Base-by-base conservation (phyloP, 169 alveolate species). In the Eimeria zaria region DNA sequence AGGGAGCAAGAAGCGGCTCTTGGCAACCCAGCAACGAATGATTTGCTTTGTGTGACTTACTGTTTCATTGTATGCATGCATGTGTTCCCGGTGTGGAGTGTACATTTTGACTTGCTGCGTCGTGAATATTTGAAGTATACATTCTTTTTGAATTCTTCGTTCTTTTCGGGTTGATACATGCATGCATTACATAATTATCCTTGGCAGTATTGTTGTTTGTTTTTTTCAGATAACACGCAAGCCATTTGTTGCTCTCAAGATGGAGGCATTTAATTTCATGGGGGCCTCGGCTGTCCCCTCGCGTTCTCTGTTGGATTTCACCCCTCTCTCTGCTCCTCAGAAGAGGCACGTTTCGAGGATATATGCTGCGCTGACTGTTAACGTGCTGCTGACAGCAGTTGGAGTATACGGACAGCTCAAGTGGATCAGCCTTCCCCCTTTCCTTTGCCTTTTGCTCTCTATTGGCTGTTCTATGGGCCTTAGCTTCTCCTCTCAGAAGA, bases 381-480 rank as follows among this genome's bases (percentile, higher is more conserved):
- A 91, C 74, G 67, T 91, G 58, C n/a, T 91, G n/a, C 91, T 78
- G 41, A 78, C 96, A 11, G 96, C 96, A 1, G 76, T 41, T 46
- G 96, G 96, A 64, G 96, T 91, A 71, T 91, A 91, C 71, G 91
- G 39, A 36, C 96, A 91, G 62, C 96, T 55, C 62, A 51, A 22
- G 14, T 18, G 46, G 39, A 2, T 73, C 2, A 69, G 62, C 67
- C 73, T 91, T 16, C 96, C 96, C 7, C 27, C 84, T 48, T 22
- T 89, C 53, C 96, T 91, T 33, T 76, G 55, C 0, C 74, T 91
- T 1, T 20, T 73, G 33, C 84, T 91, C 24, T 84, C 85, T 51
- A 30, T 78, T 20, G 62, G 44, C 36, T 76, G 91, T 39, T 60
- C 60, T 14, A 24, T 83, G 73, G 91, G 74, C 3, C 74, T 91